Base-by-base conservation (phyloP, 192 early-diverging fungal species). In the Coemansia sp. region DNA sequence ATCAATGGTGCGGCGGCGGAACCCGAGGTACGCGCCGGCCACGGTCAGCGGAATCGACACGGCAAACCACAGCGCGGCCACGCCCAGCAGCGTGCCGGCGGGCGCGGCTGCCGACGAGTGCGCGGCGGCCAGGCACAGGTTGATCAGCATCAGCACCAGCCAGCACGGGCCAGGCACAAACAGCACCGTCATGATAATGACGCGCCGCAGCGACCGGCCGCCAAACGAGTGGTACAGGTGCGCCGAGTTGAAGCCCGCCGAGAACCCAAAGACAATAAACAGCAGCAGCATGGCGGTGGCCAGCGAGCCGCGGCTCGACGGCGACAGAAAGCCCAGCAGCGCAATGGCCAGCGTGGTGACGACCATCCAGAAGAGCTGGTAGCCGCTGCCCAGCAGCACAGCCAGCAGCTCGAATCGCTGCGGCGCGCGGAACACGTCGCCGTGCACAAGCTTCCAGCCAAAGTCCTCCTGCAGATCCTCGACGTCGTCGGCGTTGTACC, bases 371-470 rank as follows among this genome's bases (percentile, higher is more conserved):
- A 88, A 79, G 58, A 90, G 81, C 60, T 90, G 88, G 31, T 85
- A 67, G 50, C 95, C 95, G 55, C 85, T 93, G 23, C 94, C 95
- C 19, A 92, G 61, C 27, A 92, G 79, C 9, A 92, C 89, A 0
- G 90, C 75, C 21, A 98, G 73, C 43, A 88, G 71, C 54, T 86
- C 84, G 42, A 85, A 75, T 26, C 85, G 83, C 22, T 79, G 58
- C 3, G 95, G 92, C 20, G 91, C 65, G n/a, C 95, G 86, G 78
- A 98, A 98, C n/a, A 98, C 89, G 69, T 98, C 95, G 26, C 92
- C 92, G 48, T 98, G 95, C 5, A 98, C 90, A 26, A 92, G 84
- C 72, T 96, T 98, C 95, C 95, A 98, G 3, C 95, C 95, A 84
- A 90, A 95, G 53, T 98, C 95, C 52, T 97, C 95, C 53, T 88